phyloP scores from a whole-genome alignment of 2,329 filamentous ascomycete species.

The Hypomyces rosellus region DNA sequence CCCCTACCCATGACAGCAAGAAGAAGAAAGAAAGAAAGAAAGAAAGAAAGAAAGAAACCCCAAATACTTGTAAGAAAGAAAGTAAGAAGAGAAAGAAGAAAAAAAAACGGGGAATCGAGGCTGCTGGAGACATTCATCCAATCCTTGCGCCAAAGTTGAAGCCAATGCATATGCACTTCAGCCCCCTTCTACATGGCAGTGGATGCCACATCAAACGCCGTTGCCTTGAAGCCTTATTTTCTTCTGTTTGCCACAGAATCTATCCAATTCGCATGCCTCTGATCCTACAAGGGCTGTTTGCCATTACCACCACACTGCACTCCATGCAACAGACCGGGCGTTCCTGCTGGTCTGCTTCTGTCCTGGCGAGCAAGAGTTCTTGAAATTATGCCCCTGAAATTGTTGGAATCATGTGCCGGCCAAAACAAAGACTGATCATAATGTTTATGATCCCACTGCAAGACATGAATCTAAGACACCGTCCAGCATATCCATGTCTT shows the following conservation, averaged over 20 bases:
- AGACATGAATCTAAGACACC: slow-evolving; percentile 51
- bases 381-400: no score
- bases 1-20: slow-evolving; percentile 1
- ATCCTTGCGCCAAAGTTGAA: neutral
- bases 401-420: no score
- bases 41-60: neutral
- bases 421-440: neutral
- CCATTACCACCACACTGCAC: no score
- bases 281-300: neutral
- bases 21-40: neutral
- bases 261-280: slow-evolving; percentile 8
- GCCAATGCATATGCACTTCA: slow-evolving; percentile 1
- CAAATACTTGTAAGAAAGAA: no score
- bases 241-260: slow-evolving; percentile 7
- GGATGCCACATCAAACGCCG: slow-evolving; percentile 4
- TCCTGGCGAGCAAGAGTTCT: no score
- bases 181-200: slow-evolving; percentile 8
- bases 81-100: neutral
- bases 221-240: neutral
- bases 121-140: neutral
- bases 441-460: slow-evolving; percentile 34
- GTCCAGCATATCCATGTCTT: slow-evolving; percentile 49
- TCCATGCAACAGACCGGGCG: no score
- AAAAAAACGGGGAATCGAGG: no score
- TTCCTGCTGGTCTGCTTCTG: neutral